These are phyloP conservation scores for Metarhizium guizhouense DNA, from an alignment of 2,329 filamentous ascomycete species.

Conservation along the genomic window DNA sequence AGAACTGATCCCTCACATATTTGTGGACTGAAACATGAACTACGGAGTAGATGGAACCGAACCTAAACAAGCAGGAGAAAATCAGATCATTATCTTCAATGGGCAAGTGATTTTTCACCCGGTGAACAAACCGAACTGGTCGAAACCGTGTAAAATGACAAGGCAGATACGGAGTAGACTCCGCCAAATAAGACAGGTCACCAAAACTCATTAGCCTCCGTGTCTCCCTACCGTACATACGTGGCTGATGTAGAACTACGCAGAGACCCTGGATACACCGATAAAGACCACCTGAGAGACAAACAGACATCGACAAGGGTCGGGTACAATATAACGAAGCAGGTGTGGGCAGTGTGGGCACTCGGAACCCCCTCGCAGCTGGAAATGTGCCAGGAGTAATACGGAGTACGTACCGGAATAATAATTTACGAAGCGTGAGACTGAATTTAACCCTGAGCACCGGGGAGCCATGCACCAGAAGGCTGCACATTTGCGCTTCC, in stretches of 20 bases:
- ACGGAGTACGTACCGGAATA: background rate
- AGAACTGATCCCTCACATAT: background rate
- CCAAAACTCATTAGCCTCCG: background rate
- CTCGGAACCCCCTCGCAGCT: background rate
- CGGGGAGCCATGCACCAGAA: too few species aligned
- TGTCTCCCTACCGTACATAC: background rate
- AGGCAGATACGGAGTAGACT: background rate
- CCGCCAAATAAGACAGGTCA: background rate
- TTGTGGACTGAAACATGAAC: too few species aligned
- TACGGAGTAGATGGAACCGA: too few species aligned
- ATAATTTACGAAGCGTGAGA: background rate
- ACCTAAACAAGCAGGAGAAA: too few species aligned
- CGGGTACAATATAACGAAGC: background rate
- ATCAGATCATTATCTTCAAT: background rate
- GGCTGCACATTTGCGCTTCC: too few species aligned
- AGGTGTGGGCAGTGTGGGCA: background rate
- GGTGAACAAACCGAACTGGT: background rate
- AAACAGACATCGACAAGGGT: background rate
- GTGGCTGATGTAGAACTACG: background rate
- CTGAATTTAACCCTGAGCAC: too few species aligned
- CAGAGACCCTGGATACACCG: conserved; percentile 1
- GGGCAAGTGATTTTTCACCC: background rate
- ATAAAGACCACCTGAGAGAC: background rate
- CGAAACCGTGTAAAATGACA: background rate
- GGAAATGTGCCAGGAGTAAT: background rate